A percentile compares a stretch with the other conserved stretches of the same genome.
Conservation (phyloP, 768 basidiomycete species). For the Hygrophoropsis aurantiaca region DNA sequence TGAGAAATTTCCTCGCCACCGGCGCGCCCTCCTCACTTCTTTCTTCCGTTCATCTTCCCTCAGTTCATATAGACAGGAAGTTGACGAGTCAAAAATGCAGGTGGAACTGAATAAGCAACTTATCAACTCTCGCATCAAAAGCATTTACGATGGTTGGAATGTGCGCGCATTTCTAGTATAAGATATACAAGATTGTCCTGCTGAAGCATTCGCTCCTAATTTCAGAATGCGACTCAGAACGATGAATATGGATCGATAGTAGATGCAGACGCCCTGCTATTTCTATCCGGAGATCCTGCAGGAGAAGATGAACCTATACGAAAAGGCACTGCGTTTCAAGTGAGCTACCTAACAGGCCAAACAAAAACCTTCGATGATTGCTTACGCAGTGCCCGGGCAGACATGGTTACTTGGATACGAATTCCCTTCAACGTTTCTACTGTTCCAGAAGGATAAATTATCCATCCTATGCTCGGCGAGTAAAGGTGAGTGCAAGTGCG, state of each 20-base stretch:
- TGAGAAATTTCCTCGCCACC: constrained; percentile 29
- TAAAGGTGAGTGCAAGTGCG: constrained; percentile 59
- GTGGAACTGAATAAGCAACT: constrained; percentile 70
- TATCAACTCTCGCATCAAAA: constrained; percentile 57
- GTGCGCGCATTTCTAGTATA: constrained; percentile 34
- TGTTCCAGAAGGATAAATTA: constrained; percentile 78
- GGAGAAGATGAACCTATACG: constrained; percentile 88
- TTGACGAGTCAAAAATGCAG: constrained; percentile 41
- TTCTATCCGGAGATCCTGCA: constrained; percentile 76
- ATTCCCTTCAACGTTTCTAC: constrained; percentile 89
- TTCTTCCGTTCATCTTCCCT: constrained; percentile 15
- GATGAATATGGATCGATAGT: constrained; percentile 72
- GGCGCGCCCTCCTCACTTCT: constrained; percentile 21
- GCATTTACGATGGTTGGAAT: constrained; percentile 62
- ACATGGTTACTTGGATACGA: constrained; percentile 98
- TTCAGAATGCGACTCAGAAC: constrained; percentile 61
- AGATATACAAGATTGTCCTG: constrained; percentile 10
- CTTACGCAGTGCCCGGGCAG: constrained; percentile 39
- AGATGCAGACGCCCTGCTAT: constrained; percentile 65
- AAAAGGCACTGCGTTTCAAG: constrained; percentile 92
- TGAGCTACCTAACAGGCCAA: constrained; percentile 31
- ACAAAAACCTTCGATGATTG: background rate
- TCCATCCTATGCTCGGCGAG: constrained; percentile 82
- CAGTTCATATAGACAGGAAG: constrained; percentile 8
- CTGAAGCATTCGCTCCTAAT: constrained; percentile 10